phyloP scores from a whole-genome alignment of 2,329 filamentous ascomycete species.

The Claviceps digitariae region DNA sequence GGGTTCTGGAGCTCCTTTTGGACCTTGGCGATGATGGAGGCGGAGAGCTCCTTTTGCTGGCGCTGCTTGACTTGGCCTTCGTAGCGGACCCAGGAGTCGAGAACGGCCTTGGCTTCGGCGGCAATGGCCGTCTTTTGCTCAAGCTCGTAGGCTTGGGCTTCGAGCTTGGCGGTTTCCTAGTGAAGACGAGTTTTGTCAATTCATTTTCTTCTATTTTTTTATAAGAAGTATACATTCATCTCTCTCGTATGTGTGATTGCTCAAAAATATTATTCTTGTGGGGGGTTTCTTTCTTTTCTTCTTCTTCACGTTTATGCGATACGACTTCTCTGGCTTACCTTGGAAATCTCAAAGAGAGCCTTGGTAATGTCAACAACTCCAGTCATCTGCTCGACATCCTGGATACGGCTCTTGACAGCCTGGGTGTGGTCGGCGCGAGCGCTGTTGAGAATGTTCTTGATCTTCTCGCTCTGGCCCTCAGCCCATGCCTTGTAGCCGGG shows the following conservation, averaged over 20 bases:
- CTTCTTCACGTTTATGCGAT: neutral
- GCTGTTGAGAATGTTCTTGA: conserved; percentile 88
- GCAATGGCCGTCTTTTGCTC: conserved; percentile 92
- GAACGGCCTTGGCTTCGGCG: conserved; percentile 82
- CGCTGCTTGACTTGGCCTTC: conserved; percentile 98
- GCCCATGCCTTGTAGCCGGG: conserved; percentile 91
- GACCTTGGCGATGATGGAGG: conserved; percentile 91
- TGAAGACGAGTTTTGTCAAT: conserved; percentile 1
- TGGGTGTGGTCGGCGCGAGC: conserved; percentile 89
- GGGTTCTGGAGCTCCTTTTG: conserved; percentile 98
- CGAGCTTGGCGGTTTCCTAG: conserved; percentile 91
- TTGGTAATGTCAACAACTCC: conserved; percentile 95
- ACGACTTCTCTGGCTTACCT: conserved; percentile 42
- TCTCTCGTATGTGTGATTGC: neutral
- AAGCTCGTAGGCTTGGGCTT: conserved; percentile 91
- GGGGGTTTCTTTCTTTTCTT: neutral
- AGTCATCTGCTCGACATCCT: conserved; percentile 86
- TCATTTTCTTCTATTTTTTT: neutral
- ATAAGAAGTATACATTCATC: too few relatives aligned
- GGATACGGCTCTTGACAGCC: conserved; percentile 88
- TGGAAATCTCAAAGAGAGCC: conserved; percentile 92
- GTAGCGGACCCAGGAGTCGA: conserved; percentile 98
- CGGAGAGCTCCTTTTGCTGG: conserved; percentile 91
- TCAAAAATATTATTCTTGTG: neutral
- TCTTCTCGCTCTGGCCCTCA: conserved; percentile 75